Base-by-base conservation (phyloP, 2,329 filamentous ascomycete genomes). In the Lasiodiplodia citricola region DNA sequence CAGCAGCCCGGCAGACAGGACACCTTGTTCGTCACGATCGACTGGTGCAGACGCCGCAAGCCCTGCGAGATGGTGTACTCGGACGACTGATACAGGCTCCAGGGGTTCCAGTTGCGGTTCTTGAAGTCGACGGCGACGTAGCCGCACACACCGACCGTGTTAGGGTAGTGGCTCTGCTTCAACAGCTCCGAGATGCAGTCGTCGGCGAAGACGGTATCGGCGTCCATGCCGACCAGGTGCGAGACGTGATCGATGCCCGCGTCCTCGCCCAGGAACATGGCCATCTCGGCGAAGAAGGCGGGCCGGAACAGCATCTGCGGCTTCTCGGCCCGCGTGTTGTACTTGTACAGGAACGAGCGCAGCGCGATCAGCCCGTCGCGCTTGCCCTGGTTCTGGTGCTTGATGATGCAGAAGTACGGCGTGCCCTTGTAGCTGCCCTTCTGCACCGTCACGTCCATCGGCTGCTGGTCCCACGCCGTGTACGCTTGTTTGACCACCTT, bases 1-100 rank as follows among this genome's bases (percentile, higher is more conserved):
- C 84, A 86, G 58, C 84, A 85, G 5, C 83, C 83, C 0, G 83
- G 83, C 2, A 84, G 77, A 70, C 83, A 85, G 47, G 83, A 84
- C 57, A 85, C 83, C 66, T 85, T 85, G 68, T 83, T 82, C 0
- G 83, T 85, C 56, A 83, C 79, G 44, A 82, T 78, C 10, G 83
- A 84, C 72, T 86, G 84, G 71, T 85, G 84, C 74, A 84, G 82
- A 11, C 84, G 81, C 1, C 83, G 80, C 56, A 85, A 77, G 4
- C 67, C 66, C 54, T 71, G 70, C 28, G 57, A 63, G 21, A 71
- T 69, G 51, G 70, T 69, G 71, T 85, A 85, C 72, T 85, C 83
- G 35, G 84, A 80, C 1, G 80, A 83, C 68, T 85, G 83, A 66
- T 84, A 84, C 35, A 85, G 73, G 47, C 60, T 64, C 60, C 60